A percentile compares a stretch with the other conserved stretches of the same genome.
Evolutionary conservation across 345 rosid species (phyloP).

Genomic region (Gossypium sturtianum): DNA sequence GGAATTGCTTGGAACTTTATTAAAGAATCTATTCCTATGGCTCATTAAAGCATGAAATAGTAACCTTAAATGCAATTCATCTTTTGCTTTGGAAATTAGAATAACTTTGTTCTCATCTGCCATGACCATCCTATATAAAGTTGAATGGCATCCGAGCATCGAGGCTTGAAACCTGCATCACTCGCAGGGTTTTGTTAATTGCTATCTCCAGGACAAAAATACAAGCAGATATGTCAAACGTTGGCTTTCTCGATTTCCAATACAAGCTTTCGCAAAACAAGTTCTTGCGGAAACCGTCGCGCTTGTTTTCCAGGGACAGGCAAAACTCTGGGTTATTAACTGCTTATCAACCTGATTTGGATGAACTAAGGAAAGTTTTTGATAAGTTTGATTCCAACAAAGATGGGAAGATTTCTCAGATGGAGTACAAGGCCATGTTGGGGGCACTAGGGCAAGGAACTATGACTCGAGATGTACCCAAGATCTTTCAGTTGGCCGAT

Average conservation of each 20-base stretch:
- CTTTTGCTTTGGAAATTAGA: not conserved
- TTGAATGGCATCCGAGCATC: not conserved
- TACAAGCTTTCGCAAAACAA: conserved; percentile 64
- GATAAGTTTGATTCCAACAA: conserved; percentile 65
- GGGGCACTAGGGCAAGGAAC: conserved; percentile 54
- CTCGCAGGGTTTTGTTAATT: not conserved
- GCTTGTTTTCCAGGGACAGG: conserved; percentile 50
- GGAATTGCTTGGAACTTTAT: conserved; percentile 23
- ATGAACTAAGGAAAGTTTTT: conserved; percentile 66
- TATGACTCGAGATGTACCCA: conserved; percentile 40
- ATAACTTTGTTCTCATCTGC: conserved; percentile 22
- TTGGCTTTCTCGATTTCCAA: conserved; percentile 59
- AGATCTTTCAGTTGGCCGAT: conserved; percentile 63
- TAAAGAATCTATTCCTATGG: conserved; percentile 26
- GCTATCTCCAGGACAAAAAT: not conserved
- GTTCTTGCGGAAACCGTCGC: conserved; percentile 52
- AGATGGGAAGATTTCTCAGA: conserved; percentile 81
- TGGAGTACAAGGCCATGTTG: conserved; percentile 64
- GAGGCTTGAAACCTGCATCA: not conserved
- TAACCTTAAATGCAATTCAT: not conserved
- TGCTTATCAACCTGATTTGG: conserved; percentile 41
- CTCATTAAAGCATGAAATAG: not conserved
- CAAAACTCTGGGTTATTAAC: conserved; percentile 31
- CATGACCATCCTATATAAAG: not conserved
- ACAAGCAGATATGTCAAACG: not conserved